Base-by-base conservation (phyloP, 768 basidiomycete species). In the Kondoa subrosea region DNA sequence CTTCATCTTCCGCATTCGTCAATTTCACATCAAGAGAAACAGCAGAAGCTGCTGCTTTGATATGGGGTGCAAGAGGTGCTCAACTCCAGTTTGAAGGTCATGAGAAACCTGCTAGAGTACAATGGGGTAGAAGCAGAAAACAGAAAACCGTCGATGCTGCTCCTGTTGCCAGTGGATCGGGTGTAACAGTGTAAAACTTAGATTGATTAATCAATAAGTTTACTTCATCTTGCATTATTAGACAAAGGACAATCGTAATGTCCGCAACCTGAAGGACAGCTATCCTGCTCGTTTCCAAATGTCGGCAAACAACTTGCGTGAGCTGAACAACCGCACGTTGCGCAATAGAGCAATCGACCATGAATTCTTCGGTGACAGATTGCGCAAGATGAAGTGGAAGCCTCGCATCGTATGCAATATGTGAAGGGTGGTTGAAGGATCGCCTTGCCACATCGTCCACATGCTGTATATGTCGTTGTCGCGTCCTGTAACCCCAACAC, bases 1-100 rank as follows among this genome's bases (percentile, higher is more conserved):
- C 89, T 77, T 85, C 87, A 70, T 83, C 84, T 84, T 87, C 70
- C 78, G 95, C 93, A 0, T 99, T 99, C 77, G 82, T 95, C 65
- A 96, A 96, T 77, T 97, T 97, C 80, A 85, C 82, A 72, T 84
- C 87, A 66, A 83, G 95, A 25, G 74, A 80, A 3, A 80, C 83
- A n/a, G 92, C 95, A 17, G 95, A 99, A 78, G 79, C 80, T 17
- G 91, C 89, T 0, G 92, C 92, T 17, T n/a, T 63, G 12, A n/a
- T 33, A 2, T 29, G 62, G 31, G 57, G 57, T 26, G 66, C 66
- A 32, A 61, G 61, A 56, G 66, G 60, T 21, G 8, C 34, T 14
- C 40, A 66, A 59, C 58, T 62, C 16, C 32, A 25, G 2, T 40
- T 68, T 27, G 57, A 29, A 3, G 29, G 30, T 4, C 66, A 56